Conservation (phyloP, 78 protist species). For the Monocercomonoides exilis region DNA sequence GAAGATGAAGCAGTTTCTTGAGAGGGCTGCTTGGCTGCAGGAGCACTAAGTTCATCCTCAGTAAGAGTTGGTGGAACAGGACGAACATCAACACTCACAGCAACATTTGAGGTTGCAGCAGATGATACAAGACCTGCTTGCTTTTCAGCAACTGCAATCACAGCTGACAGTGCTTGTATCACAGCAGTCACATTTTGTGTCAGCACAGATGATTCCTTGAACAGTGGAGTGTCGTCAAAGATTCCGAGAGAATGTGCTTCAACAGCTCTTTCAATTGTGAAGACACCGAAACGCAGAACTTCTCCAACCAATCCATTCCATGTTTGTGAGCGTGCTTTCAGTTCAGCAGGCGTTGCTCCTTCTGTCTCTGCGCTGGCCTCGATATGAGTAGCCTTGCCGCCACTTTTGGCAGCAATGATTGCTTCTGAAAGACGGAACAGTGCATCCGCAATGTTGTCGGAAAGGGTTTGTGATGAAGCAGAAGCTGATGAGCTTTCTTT, state of each 20-base stretch:
- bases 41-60: background rate
- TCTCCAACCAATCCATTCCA: background rate
- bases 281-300: background rate
- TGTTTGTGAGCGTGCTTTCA: background rate
- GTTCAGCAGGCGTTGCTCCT: background rate
- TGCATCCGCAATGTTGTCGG: background rate
- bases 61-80: background rate
- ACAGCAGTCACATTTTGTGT: background rate
- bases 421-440: background rate
- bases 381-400: background rate
- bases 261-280: background rate
- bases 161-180: background rate
- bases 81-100: background rate
- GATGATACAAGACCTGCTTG: too few species aligned
- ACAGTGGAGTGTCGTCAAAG: background rate
- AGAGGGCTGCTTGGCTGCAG: background rate
- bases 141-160: too few species aligned
- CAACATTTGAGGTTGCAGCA: background rate
- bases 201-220: background rate
- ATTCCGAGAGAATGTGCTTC: background rate
- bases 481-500: too few species aligned
- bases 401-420: background rate
- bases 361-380: background rate
- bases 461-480: too few species aligned
- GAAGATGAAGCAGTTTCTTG: too few species aligned